Base-by-base conservation (phyloP, 495 filamentous ascomycete genomes). In the Neurospora cerealis region DNA sequence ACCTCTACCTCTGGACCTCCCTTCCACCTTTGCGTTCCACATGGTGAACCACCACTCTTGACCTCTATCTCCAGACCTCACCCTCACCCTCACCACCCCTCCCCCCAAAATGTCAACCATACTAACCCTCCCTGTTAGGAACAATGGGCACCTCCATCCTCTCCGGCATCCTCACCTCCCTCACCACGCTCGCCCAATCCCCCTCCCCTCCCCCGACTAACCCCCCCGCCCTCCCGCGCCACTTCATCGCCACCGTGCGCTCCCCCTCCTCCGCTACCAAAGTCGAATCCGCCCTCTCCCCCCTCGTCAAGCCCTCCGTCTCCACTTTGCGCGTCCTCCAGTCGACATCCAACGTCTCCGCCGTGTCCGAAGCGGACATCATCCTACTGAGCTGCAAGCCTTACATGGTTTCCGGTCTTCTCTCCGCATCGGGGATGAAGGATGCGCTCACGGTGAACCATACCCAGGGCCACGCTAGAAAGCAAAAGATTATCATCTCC, bases 91-190 rank as follows among this genome's bases (percentile, higher is more conserved):
- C n/a, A n/a, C n/a, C n/a, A n/a, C n/a, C n/a, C n/a, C n/a, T n/a
- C 32, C 5, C 7, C 3, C 19, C 9, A 17, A 24, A 17, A 8
- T n/a, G 17, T 7, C 41, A 44, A n/a, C 13, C 34, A 74, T 60
- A 70, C 73, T 54, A 71, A 74, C 70, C 8, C 21, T 11, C 70
- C 19, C 32, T 24, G 3, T 13, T 5, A 88, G 93, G 93, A 71
- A 95, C 92, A 28, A 90, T 96, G 88, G 93, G 93, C 69, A 91
- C 93, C 62, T 92, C 93, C 42, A 94, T 96, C 76, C 88, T 96
- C 69, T 92, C 90, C 7, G 93, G 93, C 69, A 93, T 96, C 76
- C 89, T 95, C 70, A 80, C 86, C 71, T 91, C 92, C 19, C 84
- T 95, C 41, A 77, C 83, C 15, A 24, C 76, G 24, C 84, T 85